Base-by-base conservation (phyloP, 140 eudicot species). In the Erigeron philadelphicus region DNA sequence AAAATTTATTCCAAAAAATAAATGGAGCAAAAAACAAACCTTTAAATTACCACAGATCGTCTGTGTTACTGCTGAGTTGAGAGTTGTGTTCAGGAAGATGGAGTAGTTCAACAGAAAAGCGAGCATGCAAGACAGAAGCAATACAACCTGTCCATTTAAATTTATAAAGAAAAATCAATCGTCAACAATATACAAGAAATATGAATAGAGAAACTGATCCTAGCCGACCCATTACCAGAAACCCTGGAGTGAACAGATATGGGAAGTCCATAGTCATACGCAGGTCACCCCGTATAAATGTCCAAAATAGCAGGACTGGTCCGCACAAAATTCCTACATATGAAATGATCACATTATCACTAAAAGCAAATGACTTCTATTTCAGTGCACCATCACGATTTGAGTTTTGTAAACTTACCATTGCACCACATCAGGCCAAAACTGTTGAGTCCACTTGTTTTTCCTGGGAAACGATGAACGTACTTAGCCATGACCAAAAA, bases 31-130 rank as follows among this genome's bases (percentile, higher is more conserved):
- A 8, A 52, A 72, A 81, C 87, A 11, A 72, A 93, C 98, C 98
- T 93, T 93, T 71, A 93, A 59, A 78, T 93, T 93, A 44, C 98
- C 98, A 72, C 98, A 93, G 75, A 93, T 87, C 61, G 98, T 93
- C 87, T 93, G 98, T 15, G 98, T 93, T 75, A 93, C 85, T 40
- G 98, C 96, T 68, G 98, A 93, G 74, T 93, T 93, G 57, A 93
- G 96, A 49, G 98, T 86, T 61, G 98, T 93, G 84, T 93, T 93
- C 42, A 93, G 87, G 75, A 93, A 93, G 75, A 93, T 81, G 12
- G 88, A 77, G 76, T 93, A 93, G 64, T 93, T 89, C 75, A 93
- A 75, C 67, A 93, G 78, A 80, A 93, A 89, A 31, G 98, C 98
- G 70, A 89, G 83, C 71, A 89, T 68, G 73, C 98, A 93, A 18